Base-by-base conservation (phyloP, 768 basidiomycete species). In the Suillus discolor region DNA sequence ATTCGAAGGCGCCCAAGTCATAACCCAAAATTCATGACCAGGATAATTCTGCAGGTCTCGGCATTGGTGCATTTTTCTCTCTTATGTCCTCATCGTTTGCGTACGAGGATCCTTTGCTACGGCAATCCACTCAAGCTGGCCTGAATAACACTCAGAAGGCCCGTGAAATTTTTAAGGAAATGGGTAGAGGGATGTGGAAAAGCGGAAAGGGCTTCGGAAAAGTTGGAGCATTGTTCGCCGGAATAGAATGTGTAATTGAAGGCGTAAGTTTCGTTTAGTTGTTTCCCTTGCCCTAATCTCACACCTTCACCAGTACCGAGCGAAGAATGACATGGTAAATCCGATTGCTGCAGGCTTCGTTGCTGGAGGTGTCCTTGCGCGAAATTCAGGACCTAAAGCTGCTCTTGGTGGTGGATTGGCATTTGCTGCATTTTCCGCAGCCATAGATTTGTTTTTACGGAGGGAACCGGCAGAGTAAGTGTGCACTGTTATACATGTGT, bases 301-400 rank as follows among this genome's bases (percentile, higher is more conserved):
- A 74, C 16, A 0, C 31, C 39, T 20, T 4, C 8, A 42, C 3
- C 67, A 97, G 96, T 99, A 97, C 78, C 94, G 97, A 54, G 96
- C 94, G 11, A 95, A 89, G 79, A 96, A 97, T 73, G 97, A 99
- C 76, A 93, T 98, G 70, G 90, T 88, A 64, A 99, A 99, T 75
- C 91, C 94, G 12, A 86, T 94, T 20, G 85, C 89, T 15, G 90
- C 93, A 7, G 97, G 97, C 1, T 94, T 97, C 75, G 75, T 96
- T 5, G 87, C 95, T 4, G 97, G 97, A 36, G 95, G 91, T 44
- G 81, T 97, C 23, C 86, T 98, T 4, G 96, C 96, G 12, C 85
- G 93, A 31, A 31, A 31, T 31, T 31, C 31, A 6, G 31, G 31
- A 1, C 93, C 94, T 8, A 92, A 86, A 77, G 31, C 31, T 6